phyloP scores from a whole-genome alignment of 441 rosid genomes.

The Gossypium armourianum region DNA sequence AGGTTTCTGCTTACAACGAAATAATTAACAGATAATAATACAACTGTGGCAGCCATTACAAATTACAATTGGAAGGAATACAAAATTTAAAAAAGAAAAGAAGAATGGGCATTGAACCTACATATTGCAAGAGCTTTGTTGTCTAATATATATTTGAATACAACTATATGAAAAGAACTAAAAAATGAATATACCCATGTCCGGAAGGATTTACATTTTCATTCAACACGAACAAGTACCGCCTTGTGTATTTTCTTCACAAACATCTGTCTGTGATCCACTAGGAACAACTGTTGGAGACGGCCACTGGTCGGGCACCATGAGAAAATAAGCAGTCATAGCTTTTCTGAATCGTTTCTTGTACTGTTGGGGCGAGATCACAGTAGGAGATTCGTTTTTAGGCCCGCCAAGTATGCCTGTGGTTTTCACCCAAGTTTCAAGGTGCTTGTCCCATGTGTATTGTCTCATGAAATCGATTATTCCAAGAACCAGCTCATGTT shows the following conservation, averaged over 20 bases:
- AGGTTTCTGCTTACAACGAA: background rate
- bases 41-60: background rate
- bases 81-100: background rate
- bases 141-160: no score
- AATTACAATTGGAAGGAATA: constrained; percentile 2
- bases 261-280: constrained; percentile 31
- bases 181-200: background rate
- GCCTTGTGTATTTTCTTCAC: constrained; percentile 31
- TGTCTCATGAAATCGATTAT: constrained; percentile 69
- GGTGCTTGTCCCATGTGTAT: constrained; percentile 75
- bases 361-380: constrained; percentile 62
- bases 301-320: constrained; percentile 79
- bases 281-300: constrained; percentile 36
- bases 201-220: constrained; percentile 9
- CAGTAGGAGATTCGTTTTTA: constrained; percentile 49
- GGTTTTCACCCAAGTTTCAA: constrained; percentile 70
- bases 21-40: background rate
- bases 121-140: constrained; percentile 11
- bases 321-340: constrained; percentile 57
- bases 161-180: background rate
- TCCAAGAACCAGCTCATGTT: constrained; percentile 54
- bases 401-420: constrained; percentile 58
- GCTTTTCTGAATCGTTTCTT: constrained; percentile 69
- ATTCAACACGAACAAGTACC: constrained; percentile 14
- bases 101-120: constrained; percentile 5